Base-by-base conservation (phyloP, 1,284 basidiomycete species). In the Pyrrhoderma noxium region DNA sequence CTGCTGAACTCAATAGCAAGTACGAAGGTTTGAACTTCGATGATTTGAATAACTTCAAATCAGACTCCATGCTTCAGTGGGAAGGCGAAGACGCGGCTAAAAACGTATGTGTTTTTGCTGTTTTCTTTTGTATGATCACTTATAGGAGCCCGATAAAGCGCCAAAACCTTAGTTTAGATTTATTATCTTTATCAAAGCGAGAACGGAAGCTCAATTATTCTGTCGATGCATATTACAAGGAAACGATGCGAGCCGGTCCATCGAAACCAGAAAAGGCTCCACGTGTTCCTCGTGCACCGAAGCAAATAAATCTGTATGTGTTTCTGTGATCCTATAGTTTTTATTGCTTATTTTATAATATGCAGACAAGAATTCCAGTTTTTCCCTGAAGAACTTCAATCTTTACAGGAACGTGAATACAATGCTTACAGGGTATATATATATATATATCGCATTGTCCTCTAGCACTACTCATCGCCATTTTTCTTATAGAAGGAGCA, bases 121-220 rank as follows among this genome's bases (percentile, higher is more conserved):
- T 55, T 44, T 19, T 16, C 19, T 23, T 47, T 49, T 47, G 11
- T 38, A 25, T 19, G 11, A 11, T 5, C 11, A 19, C 27, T 22
- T 18, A 18, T 47, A 31, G 19, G 7, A 25, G 9, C 36, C 40
- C 11, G 22, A 47, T 57, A 44, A 67, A 86, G 69, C 80, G 80
- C 59, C 93, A 90, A 70, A 64, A 72, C 4, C 73, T 92, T 58
- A 82, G 82, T 59, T 72, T 90, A 63, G 85, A 86, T 58, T 82
- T 93, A 65, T 84, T 99, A 44, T 92, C 95, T 51, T 77, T 96
- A 14, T 91, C 90, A 38, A 99, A 99, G 72, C 82, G 96, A 22
- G 95, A 99, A 68, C 82, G 95, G 50, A 98, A 97, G 70, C 79
- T 82, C 49, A 97, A 97, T 65, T 98, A 99, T 68, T 93, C 89